A percentile compares a stretch with the other conserved stretches of the same genome.
These are phyloP conservation scores for Eleusine coracana DNA, from an alignment of 176 grass and related monocot species.

Conservation along the genomic window DNA sequence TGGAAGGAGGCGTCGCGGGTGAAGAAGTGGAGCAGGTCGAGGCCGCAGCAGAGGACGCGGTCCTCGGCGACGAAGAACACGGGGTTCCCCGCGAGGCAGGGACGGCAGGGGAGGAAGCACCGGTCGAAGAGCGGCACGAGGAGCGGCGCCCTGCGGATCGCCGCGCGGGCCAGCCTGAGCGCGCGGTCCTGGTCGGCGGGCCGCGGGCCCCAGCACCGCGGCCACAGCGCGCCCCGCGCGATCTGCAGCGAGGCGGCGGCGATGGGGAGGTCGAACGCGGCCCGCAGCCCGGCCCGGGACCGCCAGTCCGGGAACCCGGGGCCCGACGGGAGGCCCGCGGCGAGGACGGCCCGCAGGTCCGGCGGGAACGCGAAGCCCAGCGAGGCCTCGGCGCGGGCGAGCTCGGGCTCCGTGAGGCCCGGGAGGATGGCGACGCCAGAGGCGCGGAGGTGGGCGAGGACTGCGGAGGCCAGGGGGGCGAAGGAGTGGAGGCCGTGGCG, in stretches of 20 bases:
- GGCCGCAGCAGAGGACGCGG: conserved; percentile 65
- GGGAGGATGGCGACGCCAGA: conserved; percentile 48
- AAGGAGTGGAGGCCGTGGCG: conserved; percentile 62
- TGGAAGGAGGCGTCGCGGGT: conserved; percentile 58
- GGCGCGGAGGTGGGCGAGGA: conserved; percentile 53
- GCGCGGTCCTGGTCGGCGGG: conserved; percentile 64
- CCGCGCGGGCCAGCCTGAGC: conserved; percentile 48
- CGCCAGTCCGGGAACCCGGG: conserved; percentile 78
- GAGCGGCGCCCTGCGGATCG: conserved; percentile 70
- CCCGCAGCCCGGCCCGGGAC: conserved; percentile 12
- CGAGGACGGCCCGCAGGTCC: conserved; percentile 75
- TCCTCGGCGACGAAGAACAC: conserved; percentile 82
- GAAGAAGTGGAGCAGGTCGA: conserved; percentile 77
- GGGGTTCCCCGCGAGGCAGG: conserved; percentile 72
- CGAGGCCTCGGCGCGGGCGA: conserved; percentile 62
- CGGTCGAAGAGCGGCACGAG: conserved; percentile 74
- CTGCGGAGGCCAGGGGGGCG: conserved; percentile 33
- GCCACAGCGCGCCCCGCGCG: conserved; percentile 64
- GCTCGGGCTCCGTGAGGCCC: conserved; percentile 60
- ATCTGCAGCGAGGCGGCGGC: conserved; percentile 69
- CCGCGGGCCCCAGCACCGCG: conserved; percentile 55
- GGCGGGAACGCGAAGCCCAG: conserved; percentile 71
- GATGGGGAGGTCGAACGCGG: conserved; percentile 62
- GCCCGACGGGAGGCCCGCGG: conserved; percentile 52
- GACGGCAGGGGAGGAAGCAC: conserved; percentile 69